These are phyloP conservation scores for Gossypium bickii DNA, from an alignment of 345 rosid genomes.

Conservation along the genomic window DNA sequence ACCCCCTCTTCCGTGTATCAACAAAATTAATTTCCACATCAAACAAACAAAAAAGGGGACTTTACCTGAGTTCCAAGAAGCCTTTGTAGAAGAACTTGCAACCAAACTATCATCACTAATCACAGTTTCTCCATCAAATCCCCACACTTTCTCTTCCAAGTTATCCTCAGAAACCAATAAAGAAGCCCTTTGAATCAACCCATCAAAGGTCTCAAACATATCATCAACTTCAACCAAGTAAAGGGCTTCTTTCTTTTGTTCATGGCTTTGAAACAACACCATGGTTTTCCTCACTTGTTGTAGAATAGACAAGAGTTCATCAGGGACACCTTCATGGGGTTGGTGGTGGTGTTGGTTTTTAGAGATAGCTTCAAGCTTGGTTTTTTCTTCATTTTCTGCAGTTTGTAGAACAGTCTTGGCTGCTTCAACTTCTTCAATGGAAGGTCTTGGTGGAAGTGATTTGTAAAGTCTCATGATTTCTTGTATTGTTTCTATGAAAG, in stretches of 20 bases:
- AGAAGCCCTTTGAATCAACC: conserved; percentile 47
- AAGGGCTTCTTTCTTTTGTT: conserved; percentile 52
- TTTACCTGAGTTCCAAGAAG: conserved; percentile 35
- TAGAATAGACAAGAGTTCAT: conserved; percentile 41
- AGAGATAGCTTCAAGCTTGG: conserved; percentile 44
- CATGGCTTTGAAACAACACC: conserved; percentile 44
- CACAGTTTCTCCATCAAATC: conserved; percentile 23
- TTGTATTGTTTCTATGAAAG: conserved; percentile 33
- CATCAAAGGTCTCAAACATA: conserved; percentile 44
- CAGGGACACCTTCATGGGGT: conserved; percentile 36
- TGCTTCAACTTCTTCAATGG: conserved; percentile 57
- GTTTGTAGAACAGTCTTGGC: conserved; percentile 45
- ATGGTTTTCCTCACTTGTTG: conserved; percentile 35
- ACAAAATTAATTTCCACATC: too few relatives aligned
- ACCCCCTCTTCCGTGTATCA: too few relatives aligned
- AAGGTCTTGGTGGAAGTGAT: conserved; percentile 55
- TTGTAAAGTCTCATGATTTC: conserved; percentile 52
- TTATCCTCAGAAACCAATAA: conserved; percentile 40
- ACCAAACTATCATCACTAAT: conserved; percentile 26
- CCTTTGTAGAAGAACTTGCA: conserved; percentile 40
- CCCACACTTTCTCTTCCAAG: conserved; percentile 20
- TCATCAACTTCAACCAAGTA: conserved; percentile 43
- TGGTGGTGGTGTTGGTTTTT: conserved; percentile 6
- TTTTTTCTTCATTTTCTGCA: conserved; percentile 36
- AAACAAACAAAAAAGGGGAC: background rate